Evolutionary conservation across 345 rosid species (phyloP), one percentile per base, ranked within the genome.

Genomic region (Aquilaria yunnanensis): DNA sequence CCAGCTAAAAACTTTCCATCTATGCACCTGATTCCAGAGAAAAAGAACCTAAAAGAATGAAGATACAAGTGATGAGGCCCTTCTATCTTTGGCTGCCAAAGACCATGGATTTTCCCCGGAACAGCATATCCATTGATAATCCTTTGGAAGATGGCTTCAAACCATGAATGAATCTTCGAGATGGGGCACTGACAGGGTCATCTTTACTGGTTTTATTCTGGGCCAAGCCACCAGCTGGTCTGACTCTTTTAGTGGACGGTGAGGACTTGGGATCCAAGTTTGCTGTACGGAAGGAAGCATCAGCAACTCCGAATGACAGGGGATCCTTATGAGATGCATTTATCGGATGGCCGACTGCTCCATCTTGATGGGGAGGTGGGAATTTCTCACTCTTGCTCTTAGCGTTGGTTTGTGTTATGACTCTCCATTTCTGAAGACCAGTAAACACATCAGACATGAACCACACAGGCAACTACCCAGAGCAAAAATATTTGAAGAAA

Each of bases 371-470:
- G 0, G 94, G 92, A 62, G 94, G 97, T 3, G 94, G 94, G 53
- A 90, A 90, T 74, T 84, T 90, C 84, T 85, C 95, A 41, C 97
- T 90, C 74, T 79, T 90, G 81, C 92, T 85, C 76, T 80, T 85
- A 2, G 82, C 86, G 67, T 78, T 78, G 63, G 77, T 69, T 57
- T 83, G 81, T 46, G 83, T 67, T 48, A 57, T 65, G 9, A 59
- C 64, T 70, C 85, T 71, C 80, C 78, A 75, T 66, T 75, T 78
- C 88, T 83, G 78, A 56, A 70, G 65, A 52, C 31, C 14, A 64
- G 43, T 10, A 29, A 29, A 53, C 46, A 59, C 57, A 37, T 37
- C 43, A 3, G 3, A 37, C 1, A 9, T 37, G 43, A 37, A 9
- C 23, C 43, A 37, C 5, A 37, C 43, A 37, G 43, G 5, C 8